Evolutionary conservation across 78 protist genomes (phyloP).

Genomic region (Emiliania huxleyi): DNA sequence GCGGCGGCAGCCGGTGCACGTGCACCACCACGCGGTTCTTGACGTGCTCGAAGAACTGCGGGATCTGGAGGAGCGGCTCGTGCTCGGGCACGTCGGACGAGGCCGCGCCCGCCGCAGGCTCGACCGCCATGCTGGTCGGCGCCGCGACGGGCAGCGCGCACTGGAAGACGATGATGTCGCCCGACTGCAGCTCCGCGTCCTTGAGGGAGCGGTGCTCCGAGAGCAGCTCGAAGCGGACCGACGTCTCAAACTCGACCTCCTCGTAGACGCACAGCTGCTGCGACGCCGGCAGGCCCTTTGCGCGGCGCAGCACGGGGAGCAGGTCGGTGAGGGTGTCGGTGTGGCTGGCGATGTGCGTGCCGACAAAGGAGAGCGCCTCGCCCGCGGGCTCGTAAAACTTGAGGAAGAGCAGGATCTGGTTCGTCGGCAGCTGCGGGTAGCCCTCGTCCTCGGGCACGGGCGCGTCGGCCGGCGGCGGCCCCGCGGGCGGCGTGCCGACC

Average conservation of each 20-base stretch:
- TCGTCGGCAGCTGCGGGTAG: not conserved
- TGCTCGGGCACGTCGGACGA: not conserved
- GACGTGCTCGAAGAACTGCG: not conserved
- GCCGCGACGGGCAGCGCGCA: not conserved
- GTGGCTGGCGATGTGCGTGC: not conserved
- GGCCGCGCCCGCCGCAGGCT: not conserved
- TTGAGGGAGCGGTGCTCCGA: not conserved
- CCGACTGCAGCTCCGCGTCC: not conserved
- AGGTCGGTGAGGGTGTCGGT: not conserved
- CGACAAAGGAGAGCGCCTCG: not conserved
- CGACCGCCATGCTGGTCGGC: not conserved
- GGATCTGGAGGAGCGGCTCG: not conserved
- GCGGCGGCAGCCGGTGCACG: slow-evolving; percentile 14
- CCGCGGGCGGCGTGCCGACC: not conserved
- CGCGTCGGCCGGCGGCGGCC: not conserved
- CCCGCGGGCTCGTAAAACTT: not conserved
- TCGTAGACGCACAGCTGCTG: not conserved
- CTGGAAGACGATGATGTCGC: slow-evolving; percentile 20
- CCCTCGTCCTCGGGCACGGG: not conserved
- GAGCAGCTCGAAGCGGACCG: not conserved
- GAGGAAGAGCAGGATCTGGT: slow-evolving; percentile 1
- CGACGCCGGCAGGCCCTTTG: not conserved
- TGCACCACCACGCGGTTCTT: slow-evolving; percentile 6
- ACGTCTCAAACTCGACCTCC: not conserved
- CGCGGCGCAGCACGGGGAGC: not conserved